Evolutionary conservation across 495 filamentous ascomycete genomes (phyloP).

Genomic region (Podospora conica): DNA sequence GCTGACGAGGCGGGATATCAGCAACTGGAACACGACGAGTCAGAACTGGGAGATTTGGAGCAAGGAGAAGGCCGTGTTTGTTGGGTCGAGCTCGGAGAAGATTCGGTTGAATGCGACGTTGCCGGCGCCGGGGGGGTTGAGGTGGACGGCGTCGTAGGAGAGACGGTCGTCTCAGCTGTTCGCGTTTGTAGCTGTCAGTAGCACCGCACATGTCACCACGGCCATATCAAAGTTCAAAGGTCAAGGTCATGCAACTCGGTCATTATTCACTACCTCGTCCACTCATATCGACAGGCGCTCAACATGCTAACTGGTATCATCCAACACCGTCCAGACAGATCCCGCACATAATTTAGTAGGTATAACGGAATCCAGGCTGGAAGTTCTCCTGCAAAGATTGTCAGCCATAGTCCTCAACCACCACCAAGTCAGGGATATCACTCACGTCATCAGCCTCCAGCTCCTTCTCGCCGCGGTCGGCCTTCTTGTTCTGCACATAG

Average conservation of each 20-base stretch:
- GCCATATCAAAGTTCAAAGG: too few species aligned
- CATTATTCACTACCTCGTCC: background rate
- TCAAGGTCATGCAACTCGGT: too few species aligned
- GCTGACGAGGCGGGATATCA: constrained; percentile 66
- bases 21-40: constrained; percentile 68
- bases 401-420: constrained; percentile 11
- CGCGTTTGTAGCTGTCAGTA: too few species aligned
- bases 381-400: constrained; percentile 31
- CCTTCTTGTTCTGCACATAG: constrained; percentile 34
- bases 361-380: constrained; percentile 43
- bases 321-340: background rate
- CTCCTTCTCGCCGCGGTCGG: constrained; percentile 40
- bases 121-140: constrained; percentile 8
- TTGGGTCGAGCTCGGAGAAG: constrained; percentile 32
- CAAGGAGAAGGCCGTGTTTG: constrained; percentile 31
- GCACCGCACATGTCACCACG: too few species aligned
- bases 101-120: constrained; percentile 17
- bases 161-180: background rate
- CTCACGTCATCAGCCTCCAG: constrained; percentile 39
- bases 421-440: background rate
- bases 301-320: background rate
- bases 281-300: background rate
- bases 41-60: constrained; percentile 68
- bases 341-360: constrained; percentile 28
- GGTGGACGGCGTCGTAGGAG: background rate